Evolutionary conservation across 1,284 basidiomycete genomes (phyloP).

Genomic region (Microbotryomycetes sp.): DNA sequence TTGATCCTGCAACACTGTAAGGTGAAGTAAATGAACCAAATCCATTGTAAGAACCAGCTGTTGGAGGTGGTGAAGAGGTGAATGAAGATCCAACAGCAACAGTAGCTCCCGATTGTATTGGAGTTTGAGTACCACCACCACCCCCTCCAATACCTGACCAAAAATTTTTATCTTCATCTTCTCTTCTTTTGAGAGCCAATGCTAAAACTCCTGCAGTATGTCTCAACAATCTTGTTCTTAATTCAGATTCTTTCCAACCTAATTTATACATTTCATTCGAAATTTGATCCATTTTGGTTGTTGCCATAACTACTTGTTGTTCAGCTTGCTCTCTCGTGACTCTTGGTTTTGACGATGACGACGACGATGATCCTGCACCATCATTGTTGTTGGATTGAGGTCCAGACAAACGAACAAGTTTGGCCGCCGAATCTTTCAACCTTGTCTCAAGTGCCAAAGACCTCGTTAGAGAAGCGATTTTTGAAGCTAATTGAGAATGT

Average conservation of each 20-base stretch:
- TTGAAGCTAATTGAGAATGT: constrained; percentile 15
- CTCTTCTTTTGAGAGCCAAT: constrained; percentile 7
- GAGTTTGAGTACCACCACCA: neutral
- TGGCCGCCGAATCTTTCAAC: constrained; percentile 29
- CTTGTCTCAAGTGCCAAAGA: constrained; percentile 31
- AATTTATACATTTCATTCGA: constrained; percentile 12
- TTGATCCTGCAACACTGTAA: neutral
- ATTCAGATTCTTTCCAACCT: constrained; percentile 13
- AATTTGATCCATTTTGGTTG: constrained; percentile 18
- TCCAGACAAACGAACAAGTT: constrained; percentile 27
- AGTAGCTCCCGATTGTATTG: neutral
- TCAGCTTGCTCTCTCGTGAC: constrained; percentile 15
- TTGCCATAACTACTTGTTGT: constrained; percentile 15
- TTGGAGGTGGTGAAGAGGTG: neutral
- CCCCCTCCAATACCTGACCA: too few relatives aligned
- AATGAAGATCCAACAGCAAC: neutral
- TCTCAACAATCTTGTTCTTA: constrained; percentile 12
- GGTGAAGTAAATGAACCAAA: neutral
- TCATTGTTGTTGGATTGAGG: neutral
- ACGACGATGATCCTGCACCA: neutral
- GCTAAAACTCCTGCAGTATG: constrained; percentile 34
- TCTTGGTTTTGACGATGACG: constrained; percentile 1
- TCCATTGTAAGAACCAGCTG: neutral
- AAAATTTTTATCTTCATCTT: constrained; percentile 16
- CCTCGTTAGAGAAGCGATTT: constrained; percentile 18